Conservation (phyloP, 2,329 filamentous ascomycete genomes). For the Colletotrichum higginsianum region DNA sequence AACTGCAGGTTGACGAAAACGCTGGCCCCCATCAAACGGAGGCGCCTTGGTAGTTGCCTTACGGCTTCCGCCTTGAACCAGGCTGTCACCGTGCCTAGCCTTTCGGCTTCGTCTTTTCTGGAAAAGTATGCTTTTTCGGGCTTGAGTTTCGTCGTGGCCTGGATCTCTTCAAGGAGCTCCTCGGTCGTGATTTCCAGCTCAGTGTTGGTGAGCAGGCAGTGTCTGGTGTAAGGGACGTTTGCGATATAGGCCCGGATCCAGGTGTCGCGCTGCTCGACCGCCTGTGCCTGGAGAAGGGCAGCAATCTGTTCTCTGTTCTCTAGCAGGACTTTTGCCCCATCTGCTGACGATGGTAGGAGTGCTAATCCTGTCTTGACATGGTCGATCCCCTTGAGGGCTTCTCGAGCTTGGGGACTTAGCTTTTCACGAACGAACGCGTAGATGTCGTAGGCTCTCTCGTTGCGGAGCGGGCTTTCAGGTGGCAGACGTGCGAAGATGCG, state of each 20-base stretch:
- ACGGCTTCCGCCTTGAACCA: constrained; percentile 12
- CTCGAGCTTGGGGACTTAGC: background rate
- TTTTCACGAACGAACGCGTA: background rate
- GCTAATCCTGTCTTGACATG: constrained; percentile 12
- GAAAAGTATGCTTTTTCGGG: too few relatives aligned
- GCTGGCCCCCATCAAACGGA: constrained; percentile 12
- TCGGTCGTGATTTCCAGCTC: too few relatives aligned
- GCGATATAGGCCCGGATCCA: background rate
- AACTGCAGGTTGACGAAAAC: constrained; percentile 18
- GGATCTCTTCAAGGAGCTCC: too few relatives aligned
- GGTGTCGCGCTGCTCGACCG: background rate
- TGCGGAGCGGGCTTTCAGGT: background rate
- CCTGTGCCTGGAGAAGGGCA: constrained; percentile 1
- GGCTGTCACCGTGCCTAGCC: constrained; percentile 5
- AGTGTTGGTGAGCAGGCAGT: too few relatives aligned
- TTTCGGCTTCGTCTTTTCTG: constrained; percentile 8
- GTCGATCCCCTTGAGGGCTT: constrained; percentile 10
- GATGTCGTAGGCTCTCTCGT: constrained; percentile 8
- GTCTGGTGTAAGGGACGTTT: too few relatives aligned
- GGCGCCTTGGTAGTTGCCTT: constrained; percentile 17
- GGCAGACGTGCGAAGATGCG: background rate
- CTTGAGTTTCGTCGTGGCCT: too few relatives aligned
- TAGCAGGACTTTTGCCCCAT: background rate
- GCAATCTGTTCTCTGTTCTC: constrained; percentile 10
- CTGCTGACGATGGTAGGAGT: constrained; percentile 3